These are phyloP conservation scores for Micractinium conductrix DNA, from an alignment of 139 green algal species.

Conservation along the genomic window DNA sequence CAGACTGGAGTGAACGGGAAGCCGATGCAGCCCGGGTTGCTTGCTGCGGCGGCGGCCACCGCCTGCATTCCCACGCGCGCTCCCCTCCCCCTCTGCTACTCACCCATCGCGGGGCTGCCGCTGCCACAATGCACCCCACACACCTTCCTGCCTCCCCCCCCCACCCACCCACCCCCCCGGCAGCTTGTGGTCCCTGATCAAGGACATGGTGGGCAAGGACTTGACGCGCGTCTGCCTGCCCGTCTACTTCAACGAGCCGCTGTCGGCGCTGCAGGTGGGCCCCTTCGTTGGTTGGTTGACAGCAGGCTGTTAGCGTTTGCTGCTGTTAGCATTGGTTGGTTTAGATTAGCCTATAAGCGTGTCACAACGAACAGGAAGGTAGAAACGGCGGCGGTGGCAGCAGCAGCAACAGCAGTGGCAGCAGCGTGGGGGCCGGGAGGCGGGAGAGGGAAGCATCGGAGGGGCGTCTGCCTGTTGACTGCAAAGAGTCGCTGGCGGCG, in stretches of 20 bases:
- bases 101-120: neutral
- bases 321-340: too few relatives aligned
- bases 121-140: neutral
- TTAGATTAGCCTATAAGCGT: too few relatives aligned
- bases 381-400: neutral
- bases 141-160: neutral
- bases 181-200: slow-evolving; percentile 90
- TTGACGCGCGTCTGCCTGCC: slow-evolving; percentile 89
- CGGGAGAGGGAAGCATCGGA: neutral
- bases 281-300: too few relatives aligned
- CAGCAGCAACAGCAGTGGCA: too few relatives aligned
- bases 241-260: slow-evolving; percentile 96
- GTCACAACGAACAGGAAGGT: too few relatives aligned
- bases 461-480: slow-evolving; percentile 83
- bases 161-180: neutral
- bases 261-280: slow-evolving; percentile 68
- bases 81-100: too few relatives aligned
- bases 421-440: too few relatives aligned
- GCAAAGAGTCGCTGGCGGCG: slow-evolving; percentile 90
- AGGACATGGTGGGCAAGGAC: slow-evolving; percentile 85
- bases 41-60: too few relatives aligned
- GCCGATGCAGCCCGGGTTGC: too few relatives aligned
- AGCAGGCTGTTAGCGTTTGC: too few relatives aligned
- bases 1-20: too few relatives aligned
- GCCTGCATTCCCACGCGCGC: too few relatives aligned